phyloP scores from a whole-genome alignment of 495 filamentous ascomycete species.

The Penicillium taxi region DNA sequence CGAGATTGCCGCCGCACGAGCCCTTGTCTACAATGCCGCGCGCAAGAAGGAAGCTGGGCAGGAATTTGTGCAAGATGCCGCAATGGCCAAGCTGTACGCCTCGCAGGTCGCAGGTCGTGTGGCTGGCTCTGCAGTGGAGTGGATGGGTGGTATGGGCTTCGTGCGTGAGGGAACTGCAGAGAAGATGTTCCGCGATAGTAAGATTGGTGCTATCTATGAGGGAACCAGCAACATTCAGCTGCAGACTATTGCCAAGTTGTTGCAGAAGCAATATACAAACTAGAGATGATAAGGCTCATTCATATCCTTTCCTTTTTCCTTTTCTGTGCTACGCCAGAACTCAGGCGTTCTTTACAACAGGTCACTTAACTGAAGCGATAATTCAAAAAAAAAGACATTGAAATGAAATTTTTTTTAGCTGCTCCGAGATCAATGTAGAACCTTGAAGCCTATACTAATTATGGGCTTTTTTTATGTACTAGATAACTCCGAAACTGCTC shows the following conservation, averaged over 20 bases:
- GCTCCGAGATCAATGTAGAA: no score
- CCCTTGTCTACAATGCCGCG: conserved; percentile 91
- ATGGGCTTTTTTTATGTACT: no score
- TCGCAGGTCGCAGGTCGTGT: conserved; percentile 89
- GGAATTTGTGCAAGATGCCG: conserved; percentile 89
- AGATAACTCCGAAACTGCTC: no score
- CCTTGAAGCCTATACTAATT: no score
- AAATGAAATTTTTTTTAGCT: no score
- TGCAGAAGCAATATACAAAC: conserved; percentile 81
- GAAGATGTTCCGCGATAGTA: conserved; percentile 97
- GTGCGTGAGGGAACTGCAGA: conserved; percentile 93
- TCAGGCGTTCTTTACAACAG: no score
- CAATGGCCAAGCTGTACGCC: conserved; percentile 96
- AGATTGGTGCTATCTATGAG: conserved; percentile 98
- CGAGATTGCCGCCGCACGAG: conserved; percentile 84
- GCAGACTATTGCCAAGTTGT: conserved; percentile 85
- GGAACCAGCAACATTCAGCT: conserved; percentile 82
- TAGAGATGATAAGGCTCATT: conserved; percentile 6
- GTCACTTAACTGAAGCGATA: no score
- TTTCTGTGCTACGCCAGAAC: no score
- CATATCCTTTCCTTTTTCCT: not conserved
- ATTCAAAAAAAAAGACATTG: no score
- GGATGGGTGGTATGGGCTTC: conserved; percentile 99
- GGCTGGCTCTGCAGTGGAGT: conserved; percentile 81
- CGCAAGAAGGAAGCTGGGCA: conserved; percentile 96